phyloP scores from a whole-genome alignment of 2,329 filamentous ascomycete species.

The Myriosclerotinia scirpicola region DNA sequence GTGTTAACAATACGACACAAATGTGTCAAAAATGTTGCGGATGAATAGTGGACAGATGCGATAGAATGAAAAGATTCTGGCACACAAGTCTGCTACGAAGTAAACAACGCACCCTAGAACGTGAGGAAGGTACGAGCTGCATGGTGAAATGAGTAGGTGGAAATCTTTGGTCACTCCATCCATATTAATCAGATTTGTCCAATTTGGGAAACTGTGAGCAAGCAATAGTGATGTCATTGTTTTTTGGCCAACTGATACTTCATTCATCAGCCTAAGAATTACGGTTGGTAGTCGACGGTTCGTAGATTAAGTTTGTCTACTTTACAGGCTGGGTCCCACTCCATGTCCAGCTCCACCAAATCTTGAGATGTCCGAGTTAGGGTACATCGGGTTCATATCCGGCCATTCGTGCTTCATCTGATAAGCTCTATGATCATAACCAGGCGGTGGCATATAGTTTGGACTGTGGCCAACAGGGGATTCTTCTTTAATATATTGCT shows the following conservation, averaged over 20 bases:
- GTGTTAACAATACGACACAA: constrained; percentile 24
- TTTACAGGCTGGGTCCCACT: constrained; percentile 21
- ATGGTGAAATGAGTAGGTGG: not conserved
- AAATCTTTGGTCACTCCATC: not conserved
- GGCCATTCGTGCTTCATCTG: constrained; percentile 31
- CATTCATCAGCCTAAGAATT: not conserved
- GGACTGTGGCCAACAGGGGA: constrained; percentile 33
- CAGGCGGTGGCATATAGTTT: constrained; percentile 27
- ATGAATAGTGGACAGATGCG: constrained; percentile 8
- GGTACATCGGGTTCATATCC: constrained; percentile 28
- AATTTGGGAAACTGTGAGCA: not conserved
- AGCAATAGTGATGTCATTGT: not conserved
- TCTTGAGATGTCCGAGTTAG: constrained; percentile 26
- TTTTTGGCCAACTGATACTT: not conserved
- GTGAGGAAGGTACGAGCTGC: constrained; percentile 16
- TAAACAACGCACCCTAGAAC: not conserved
- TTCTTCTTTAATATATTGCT: constrained; percentile 27
- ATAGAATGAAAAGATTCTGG: not conserved
- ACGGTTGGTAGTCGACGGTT: not conserved
- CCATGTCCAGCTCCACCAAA: constrained; percentile 27
- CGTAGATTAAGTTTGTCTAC: not conserved
- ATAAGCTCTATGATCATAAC: constrained; percentile 32
- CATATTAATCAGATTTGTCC: not conserved
- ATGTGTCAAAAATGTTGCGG: constrained; percentile 12
- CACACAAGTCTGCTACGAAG: not conserved